Evolutionary conservation across 2,329 filamentous ascomycete genomes (phyloP).

Genomic region (Colletotrichum australisinense): DNA sequence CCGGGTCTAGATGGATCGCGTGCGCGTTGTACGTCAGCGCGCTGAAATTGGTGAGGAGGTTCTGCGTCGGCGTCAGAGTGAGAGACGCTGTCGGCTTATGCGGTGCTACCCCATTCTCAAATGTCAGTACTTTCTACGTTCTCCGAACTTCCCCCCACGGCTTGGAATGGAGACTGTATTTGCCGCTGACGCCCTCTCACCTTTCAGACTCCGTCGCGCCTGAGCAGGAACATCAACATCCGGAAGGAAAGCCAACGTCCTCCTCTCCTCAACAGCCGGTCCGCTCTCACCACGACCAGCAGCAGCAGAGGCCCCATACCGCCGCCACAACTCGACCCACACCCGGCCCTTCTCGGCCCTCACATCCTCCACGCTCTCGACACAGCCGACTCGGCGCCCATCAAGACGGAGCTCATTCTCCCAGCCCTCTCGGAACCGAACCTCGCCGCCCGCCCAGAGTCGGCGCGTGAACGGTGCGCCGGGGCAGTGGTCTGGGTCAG

Average conservation of each 20-base stretch:
- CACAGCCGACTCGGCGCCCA: constrained; percentile 53
- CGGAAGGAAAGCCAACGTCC: constrained; percentile 65
- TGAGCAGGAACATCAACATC: constrained; percentile 36
- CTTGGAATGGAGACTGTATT: not conserved
- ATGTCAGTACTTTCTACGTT: not conserved
- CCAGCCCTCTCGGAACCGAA: constrained; percentile 62
- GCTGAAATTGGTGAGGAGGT: constrained; percentile 89
- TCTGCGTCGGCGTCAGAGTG: constrained; percentile 72
- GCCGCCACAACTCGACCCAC: constrained; percentile 62
- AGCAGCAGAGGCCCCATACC: constrained; percentile 49
- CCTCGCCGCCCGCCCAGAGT: constrained; percentile 88
- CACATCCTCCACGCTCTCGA: constrained; percentile 56
- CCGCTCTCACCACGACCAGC: constrained; percentile 3
- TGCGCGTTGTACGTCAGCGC: constrained; percentile 95
- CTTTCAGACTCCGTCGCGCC: constrained; percentile 40
- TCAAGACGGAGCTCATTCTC: constrained; percentile 49
- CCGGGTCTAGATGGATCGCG: constrained; percentile 84
- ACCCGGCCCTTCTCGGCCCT: constrained; percentile 50
- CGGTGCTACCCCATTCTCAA: constrained; percentile 42
- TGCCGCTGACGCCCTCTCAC: constrained; percentile 38
- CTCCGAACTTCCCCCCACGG: not conserved
- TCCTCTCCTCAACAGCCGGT: constrained; percentile 56
- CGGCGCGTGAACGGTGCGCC: constrained; percentile 78
- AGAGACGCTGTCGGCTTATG: constrained; percentile 47
- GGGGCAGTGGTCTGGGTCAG: constrained; percentile 82